These are phyloP conservation scores for Taphrina flavorubra DNA, from an alignment of 1,139 yeast species.

Conservation along the genomic window DNA sequence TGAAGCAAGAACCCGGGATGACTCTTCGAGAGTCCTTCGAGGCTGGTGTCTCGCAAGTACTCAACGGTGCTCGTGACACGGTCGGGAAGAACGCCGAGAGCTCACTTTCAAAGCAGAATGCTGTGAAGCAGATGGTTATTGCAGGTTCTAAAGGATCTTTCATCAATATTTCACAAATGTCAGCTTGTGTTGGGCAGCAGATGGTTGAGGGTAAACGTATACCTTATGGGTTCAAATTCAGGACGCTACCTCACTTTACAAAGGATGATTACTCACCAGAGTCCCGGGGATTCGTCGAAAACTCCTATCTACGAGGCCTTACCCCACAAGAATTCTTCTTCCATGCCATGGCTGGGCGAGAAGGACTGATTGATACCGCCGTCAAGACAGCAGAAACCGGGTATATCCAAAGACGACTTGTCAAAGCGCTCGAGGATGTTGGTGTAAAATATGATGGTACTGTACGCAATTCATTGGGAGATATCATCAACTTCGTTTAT, in stretches of 20 bases:
- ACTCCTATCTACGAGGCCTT: constrained; percentile 93
- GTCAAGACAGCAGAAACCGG: constrained; percentile 99
- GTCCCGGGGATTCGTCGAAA: constrained; percentile 96
- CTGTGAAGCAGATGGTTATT: constrained; percentile 98
- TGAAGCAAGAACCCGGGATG: constrained; percentile 99
- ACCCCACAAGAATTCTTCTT: constrained; percentile 99
- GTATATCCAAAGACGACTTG: constrained; percentile 97
- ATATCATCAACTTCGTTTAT: constrained; percentile 90
- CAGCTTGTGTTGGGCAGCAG: constrained; percentile 99
- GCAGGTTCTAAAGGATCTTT: constrained; percentile 99
- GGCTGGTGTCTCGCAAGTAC: constrained; percentile 91
- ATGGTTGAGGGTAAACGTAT: constrained; percentile 99
- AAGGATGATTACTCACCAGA: constrained; percentile 98
- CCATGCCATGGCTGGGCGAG: constrained; percentile 99
- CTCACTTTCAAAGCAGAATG: constrained; percentile 89
- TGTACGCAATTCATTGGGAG: constrained; percentile 96
- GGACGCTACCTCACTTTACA: constrained; percentile 96
- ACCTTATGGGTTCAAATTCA: constrained; percentile 94
- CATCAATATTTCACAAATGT: constrained; percentile 98
- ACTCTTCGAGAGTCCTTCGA: constrained; percentile 97
- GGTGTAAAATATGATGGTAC: constrained; percentile 99
- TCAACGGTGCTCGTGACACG: constrained; percentile 98
- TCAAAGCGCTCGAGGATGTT: constrained; percentile 96
- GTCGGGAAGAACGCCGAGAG: constrained; percentile 99
- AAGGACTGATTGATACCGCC: constrained; percentile 98